Base-by-base conservation (phyloP, 441 rosid species). In the Breynia disticha region DNA sequence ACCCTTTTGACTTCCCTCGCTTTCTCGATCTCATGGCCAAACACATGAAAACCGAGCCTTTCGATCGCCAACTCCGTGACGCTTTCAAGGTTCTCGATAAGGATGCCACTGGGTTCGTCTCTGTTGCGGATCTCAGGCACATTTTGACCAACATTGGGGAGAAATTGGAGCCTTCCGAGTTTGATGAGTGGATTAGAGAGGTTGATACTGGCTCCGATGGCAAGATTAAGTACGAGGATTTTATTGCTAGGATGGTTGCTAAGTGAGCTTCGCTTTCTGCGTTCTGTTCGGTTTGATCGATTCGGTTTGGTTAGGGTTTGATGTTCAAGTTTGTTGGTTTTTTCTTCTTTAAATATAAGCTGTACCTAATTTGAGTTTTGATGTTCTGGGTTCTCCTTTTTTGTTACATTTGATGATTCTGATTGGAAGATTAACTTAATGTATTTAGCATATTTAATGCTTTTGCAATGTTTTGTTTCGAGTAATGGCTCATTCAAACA, bases 181-280 rank as follows among this genome's bases (percentile, higher is more conserved):
- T 90, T 59, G 97, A 90, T 65, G 96, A 90, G 78, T 90, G 96
- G 96, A 84, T 90, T 78, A 73, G 81, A 19, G 97, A 90, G 68
- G 90, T 90, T 5, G 95, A 87, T 64, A 91, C 84, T 37, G 95
- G 94, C 22, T 62, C 87, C 2, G 96, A 90, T 55, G 97, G 97
- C 12, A 84, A 65, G 82, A 87, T 90, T 74, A 76, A 77, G 19
- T 87, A 90, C 66, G 97, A 90, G 67, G 97, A 90, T 65, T 90
- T 90, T 58, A 90, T 90, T 60, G 72, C 94, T 51, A 76, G 89
- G 69, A 90, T 90, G 89, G 91, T 84, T 3, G 89, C 95, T 28
- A 90, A 90, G 82, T 90, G 82, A 89, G 68, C 56, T 65, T 39
- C 1, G 24, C 24, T 17, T 49, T 18, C n/a, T 54, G 42, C 15